These are phyloP conservation scores for Penicillium italicum DNA, from an alignment of 2,329 filamentous ascomycete species.

Conservation along the genomic window DNA sequence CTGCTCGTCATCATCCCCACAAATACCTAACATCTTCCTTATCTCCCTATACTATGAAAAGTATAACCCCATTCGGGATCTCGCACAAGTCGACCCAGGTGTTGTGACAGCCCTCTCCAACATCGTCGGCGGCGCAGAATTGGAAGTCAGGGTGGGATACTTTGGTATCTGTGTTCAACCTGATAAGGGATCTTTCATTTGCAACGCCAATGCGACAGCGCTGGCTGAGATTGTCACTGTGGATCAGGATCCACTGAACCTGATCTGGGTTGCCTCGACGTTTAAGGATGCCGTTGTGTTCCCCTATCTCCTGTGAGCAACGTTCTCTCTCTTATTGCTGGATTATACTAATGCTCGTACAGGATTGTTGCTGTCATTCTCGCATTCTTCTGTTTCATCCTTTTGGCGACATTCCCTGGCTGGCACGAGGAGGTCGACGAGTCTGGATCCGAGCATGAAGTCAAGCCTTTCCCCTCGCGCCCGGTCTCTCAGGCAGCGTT, in stretches of 20 bases:
- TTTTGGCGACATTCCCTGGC: conserved; percentile 93
- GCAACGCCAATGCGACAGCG: conserved; percentile 93
- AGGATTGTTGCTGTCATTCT: conserved; percentile 98
- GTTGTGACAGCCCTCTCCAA: conserved; percentile 81
- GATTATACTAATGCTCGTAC: conserved; percentile 6
- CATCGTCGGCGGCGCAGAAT: conserved; percentile 76
- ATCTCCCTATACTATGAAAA: conserved; percentile 95
- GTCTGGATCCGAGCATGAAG: conserved; percentile 77
- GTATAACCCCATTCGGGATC: conserved; percentile 77
- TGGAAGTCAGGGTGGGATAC: conserved; percentile 92
- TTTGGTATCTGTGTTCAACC: conserved; percentile 96
- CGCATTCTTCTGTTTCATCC: conserved; percentile 89
- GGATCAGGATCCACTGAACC: conserved; percentile 91
- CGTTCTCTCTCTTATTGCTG: not conserved
- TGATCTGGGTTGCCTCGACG: conserved; percentile 94
- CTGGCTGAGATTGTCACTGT: conserved; percentile 84
- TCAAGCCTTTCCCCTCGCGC: conserved; percentile 89
- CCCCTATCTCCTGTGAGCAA: conserved; percentile 84
- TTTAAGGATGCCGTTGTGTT: conserved; percentile 99
- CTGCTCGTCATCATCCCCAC: conserved; percentile 91
- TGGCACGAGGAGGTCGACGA: conserved; percentile 91
- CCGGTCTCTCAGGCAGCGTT: conserved; percentile 90
- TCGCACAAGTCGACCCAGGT: conserved; percentile 85
- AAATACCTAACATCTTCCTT: conserved; percentile 94
- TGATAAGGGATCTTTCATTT: conserved; percentile 85